Evolutionary conservation across 306 rosid genomes (phyloP).

Genomic region (Casuarina cunninghamiana): DNA sequence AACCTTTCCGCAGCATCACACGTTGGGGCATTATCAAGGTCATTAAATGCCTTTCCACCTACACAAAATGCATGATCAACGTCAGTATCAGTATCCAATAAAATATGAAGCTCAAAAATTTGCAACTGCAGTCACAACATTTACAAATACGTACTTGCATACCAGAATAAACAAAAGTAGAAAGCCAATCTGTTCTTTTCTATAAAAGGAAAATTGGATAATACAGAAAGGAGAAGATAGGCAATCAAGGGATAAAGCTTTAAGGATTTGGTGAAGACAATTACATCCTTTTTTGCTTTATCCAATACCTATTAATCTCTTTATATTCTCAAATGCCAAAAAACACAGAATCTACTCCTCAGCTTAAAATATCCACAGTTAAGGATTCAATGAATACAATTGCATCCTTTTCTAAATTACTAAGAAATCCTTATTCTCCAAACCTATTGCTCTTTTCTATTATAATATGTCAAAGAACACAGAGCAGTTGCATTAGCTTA

Average conservation of each 20-base stretch:
- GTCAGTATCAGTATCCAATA: constrained; percentile 16
- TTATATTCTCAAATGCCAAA: neutral
- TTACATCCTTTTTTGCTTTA: neutral
- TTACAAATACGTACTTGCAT: neutral
- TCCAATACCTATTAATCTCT: neutral
- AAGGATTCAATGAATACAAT: neutral
- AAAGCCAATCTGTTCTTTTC: neutral
- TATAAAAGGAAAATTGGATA: neutral
- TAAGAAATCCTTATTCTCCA: too few species aligned
- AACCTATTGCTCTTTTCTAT: neutral
- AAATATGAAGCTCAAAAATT: constrained; percentile 3
- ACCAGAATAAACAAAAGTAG: constrained; percentile 5
- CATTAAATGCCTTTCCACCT: constrained; percentile 51
- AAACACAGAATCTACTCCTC: neutral
- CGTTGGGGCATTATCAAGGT: constrained; percentile 31
- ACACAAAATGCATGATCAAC: constrained; percentile 24
- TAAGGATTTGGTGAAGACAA: neutral
- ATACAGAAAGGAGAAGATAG: neutral
- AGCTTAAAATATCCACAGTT: constrained; percentile 9
- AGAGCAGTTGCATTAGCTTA: neutral
- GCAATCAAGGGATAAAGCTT: neutral
- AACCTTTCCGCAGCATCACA: constrained; percentile 68
- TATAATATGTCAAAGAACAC: constrained; percentile 5
- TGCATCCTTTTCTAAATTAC: neutral
- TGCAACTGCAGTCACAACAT: constrained; percentile 4